These are phyloP conservation scores for Cercospora sp. DNA, from an alignment of 2,329 filamentous ascomycete species.

Conservation along the genomic window DNA sequence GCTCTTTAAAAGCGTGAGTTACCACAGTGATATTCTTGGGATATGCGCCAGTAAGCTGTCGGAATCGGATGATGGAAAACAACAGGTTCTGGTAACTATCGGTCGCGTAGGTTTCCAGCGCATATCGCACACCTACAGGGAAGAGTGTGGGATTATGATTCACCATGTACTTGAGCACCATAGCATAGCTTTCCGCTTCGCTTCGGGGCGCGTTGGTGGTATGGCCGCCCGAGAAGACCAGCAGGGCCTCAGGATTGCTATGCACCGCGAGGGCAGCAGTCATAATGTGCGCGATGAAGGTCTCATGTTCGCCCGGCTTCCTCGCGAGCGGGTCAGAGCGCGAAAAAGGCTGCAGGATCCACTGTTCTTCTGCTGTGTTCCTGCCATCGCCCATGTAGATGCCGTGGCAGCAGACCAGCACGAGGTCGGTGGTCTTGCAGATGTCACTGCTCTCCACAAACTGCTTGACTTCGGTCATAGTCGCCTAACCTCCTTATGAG, in stretches of 20 bases:
- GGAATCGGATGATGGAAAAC: slow-evolving; percentile 66
- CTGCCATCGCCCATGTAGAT: slow-evolving; percentile 62
- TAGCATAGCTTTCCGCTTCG: slow-evolving; percentile 34
- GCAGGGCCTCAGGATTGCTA: slow-evolving; percentile 47
- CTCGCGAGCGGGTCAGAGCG: slow-evolving; percentile 38
- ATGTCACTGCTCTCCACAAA: slow-evolving; percentile 26
- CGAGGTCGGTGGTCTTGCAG: slow-evolving; percentile 51
- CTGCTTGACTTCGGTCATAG: slow-evolving; percentile 28
- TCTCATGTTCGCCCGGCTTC: slow-evolving; percentile 68
- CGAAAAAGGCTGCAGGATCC: slow-evolving; percentile 76
- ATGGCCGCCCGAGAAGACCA: slow-evolving; percentile 71
- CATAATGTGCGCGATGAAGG: slow-evolving; percentile 74
- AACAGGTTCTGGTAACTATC: slow-evolving; percentile 86
- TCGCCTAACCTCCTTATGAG: slow-evolving; percentile 2
- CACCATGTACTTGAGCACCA: slow-evolving; percentile 23
- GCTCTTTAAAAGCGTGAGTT: slow-evolving; percentile 51
- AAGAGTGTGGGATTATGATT: slow-evolving; percentile 25
- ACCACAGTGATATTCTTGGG: slow-evolving; percentile 46
- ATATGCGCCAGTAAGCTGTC: slow-evolving; percentile 42
- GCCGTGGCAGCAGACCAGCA: slow-evolving; percentile 82
- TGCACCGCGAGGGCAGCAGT: slow-evolving; percentile 60
- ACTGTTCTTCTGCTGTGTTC: slow-evolving; percentile 42
- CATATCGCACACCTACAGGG: slow-evolving; percentile 24
- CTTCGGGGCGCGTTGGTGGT: slow-evolving; percentile 36
- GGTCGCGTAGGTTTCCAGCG: slow-evolving; percentile 54